phyloP scores from a whole-genome alignment of 164 flowering plant species.

The Stephania cephalantha region DNA sequence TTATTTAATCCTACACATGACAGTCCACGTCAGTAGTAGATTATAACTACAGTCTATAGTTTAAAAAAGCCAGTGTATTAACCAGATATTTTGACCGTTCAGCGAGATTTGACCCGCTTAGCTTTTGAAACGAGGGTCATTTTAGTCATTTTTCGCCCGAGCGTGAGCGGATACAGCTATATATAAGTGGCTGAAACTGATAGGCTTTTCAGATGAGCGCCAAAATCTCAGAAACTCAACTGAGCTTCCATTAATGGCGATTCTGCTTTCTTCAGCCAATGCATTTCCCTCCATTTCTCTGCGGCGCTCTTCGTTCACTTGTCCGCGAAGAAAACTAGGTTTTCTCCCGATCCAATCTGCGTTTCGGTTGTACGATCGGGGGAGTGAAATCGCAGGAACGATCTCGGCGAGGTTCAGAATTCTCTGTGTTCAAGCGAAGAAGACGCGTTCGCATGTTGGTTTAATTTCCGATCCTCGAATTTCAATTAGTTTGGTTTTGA shows the following conservation, averaged over 20 bases:
- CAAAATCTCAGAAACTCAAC: conserved; percentile 25
- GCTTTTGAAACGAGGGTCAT: neutral
- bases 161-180: neutral
- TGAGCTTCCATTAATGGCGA: conserved; percentile 37
- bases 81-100: too few relatives aligned
- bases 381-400: neutral
- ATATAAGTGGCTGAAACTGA: conserved; percentile 10
- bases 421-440: conserved; percentile 18
- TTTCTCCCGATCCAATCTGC: conserved; percentile 12
- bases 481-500: too few relatives aligned
- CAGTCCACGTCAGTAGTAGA: too few relatives aligned
- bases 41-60: too few relatives aligned
- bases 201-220: conserved; percentile 39
- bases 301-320: conserved; percentile 4
- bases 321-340: conserved; percentile 10
- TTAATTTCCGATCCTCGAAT: neutral
- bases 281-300: conserved; percentile 17
- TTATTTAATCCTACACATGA: too few relatives aligned
- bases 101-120: too few relatives aligned
- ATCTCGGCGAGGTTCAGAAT: conserved; percentile 8
- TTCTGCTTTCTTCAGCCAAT: conserved; percentile 29
- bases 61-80: too few relatives aligned
- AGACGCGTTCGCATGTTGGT: conserved; percentile 22
- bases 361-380: conserved; percentile 8
- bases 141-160: neutral